phyloP scores from a whole-genome alignment of 2,329 filamentous ascomycete genomes.

The Leptoxyphium fumago region DNA sequence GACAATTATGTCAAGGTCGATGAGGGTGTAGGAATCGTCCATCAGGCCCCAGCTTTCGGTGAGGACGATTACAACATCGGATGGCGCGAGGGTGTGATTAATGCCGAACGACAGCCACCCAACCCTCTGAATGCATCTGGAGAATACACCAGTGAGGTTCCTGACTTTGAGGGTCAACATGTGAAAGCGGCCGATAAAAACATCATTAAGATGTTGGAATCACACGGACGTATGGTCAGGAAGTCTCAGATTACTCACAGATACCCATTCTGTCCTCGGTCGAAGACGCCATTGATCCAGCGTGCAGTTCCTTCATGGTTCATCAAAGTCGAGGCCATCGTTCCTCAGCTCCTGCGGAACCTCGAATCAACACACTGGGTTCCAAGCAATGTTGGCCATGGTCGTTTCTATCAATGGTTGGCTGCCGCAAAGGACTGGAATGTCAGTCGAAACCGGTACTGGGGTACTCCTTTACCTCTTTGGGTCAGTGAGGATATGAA shows the following conservation, averaged over 20 bases:
- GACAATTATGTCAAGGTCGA: constrained; percentile 78
- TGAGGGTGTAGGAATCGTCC: constrained; percentile 85
- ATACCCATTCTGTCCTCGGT: constrained; percentile 86
- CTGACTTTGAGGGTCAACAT: constrained; percentile 71
- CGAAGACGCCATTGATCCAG: constrained; percentile 90
- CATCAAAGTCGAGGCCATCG: constrained; percentile 68
- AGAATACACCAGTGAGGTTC: constrained; percentile 60
- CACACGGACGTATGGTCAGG: constrained; percentile 59
- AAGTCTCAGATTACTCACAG: constrained; percentile 83
- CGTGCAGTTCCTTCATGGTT: constrained; percentile 91
- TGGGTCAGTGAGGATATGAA: constrained; percentile 86
- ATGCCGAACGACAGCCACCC: constrained; percentile 61
- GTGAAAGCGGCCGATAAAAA: constrained; percentile 87
- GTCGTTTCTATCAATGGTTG: constrained; percentile 84
- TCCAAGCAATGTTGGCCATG: constrained; percentile 78
- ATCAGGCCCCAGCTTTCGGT: constrained; percentile 86
- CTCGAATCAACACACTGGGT: constrained; percentile 88
- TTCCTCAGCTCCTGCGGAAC: constrained; percentile 80
- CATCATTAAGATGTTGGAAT: constrained; percentile 81
- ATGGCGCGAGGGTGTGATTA: constrained; percentile 61
- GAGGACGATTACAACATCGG: constrained; percentile 90
- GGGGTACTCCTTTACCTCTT: constrained; percentile 83
- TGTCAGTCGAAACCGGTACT: constrained; percentile 83
- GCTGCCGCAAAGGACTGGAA: constrained; percentile 88
- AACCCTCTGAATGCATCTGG: constrained; percentile 82